Percentiles rank a stretch among this genome's conserved stretches.
These are phyloP conservation scores for Talaromyces piceae DNA, from an alignment of 2,329 filamentous ascomycete species.

Conservation along the genomic window DNA sequence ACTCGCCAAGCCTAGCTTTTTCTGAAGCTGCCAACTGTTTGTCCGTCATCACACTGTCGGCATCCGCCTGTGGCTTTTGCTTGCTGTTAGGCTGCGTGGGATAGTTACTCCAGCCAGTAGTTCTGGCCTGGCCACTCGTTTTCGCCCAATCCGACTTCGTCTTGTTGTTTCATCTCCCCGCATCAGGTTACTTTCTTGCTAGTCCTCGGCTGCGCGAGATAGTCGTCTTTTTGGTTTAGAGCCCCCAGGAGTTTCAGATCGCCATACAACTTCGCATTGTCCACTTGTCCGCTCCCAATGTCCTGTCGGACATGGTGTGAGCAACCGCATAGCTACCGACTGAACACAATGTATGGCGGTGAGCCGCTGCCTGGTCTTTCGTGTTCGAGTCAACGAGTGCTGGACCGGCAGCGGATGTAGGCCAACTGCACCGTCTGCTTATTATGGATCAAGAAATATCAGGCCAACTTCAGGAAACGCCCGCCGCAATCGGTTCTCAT, in stretches of 20 bases:
- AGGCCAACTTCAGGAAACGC: neutral
- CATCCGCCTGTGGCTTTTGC: neutral
- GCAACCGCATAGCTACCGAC: neutral
- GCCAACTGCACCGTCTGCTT: slow-evolving; percentile 3
- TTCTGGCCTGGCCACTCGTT: neutral
- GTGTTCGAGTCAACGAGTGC: slow-evolving; percentile 5
- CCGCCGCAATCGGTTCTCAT: neutral
- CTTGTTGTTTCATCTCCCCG: neutral
- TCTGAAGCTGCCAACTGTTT: neutral
- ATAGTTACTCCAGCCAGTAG: too few relatives aligned
- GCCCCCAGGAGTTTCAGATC: neutral
- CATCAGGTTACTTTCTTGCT: neutral
- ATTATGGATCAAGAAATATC: slow-evolving; percentile 10
- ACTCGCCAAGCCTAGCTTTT: neutral
- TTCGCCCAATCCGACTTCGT: neutral
- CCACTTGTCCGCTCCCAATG: slow-evolving; percentile 7
- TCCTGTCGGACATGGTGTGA: slow-evolving; percentile 1
- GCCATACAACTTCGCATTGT: neutral
- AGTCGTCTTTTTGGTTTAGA: neutral
- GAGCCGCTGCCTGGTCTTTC: slow-evolving; percentile 6
- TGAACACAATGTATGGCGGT: slow-evolving; percentile 11
- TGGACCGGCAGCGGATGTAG: slow-evolving; percentile 9
- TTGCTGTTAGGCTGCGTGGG: neutral
- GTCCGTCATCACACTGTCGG: neutral
- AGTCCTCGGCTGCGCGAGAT: neutral